Percentiles rank a stretch among this genome's conserved stretches.
phyloP scores from a whole-genome alignment of 1,284 basidiomycete species.

The Testicularia cyperi region DNA sequence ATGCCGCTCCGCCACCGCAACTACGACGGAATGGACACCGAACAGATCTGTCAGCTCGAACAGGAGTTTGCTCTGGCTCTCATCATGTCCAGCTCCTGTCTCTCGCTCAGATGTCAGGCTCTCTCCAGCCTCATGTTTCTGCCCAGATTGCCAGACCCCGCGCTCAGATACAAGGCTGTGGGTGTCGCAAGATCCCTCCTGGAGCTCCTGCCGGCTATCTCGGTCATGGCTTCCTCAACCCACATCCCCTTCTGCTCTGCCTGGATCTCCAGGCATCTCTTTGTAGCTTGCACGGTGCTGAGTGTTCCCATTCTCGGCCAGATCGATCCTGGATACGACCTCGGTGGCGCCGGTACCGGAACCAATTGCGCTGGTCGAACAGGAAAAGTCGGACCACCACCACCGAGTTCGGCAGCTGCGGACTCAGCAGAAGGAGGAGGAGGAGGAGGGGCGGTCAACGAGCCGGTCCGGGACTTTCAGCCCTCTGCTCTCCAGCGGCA shows the following conservation, averaged over 20 bases:
- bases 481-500: conserved; percentile 5
- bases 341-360: no score
- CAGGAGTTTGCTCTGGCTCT: conserved; percentile 22
- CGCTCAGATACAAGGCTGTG: conserved; percentile 9
- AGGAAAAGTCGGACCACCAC: no score
- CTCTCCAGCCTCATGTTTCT: conserved; percentile 26
- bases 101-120: conserved; percentile 6
- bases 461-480: conserved; percentile 6
- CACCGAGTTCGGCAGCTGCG: no score
- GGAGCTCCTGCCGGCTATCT: conserved; percentile 19
- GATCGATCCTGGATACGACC: no score
- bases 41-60: conserved; percentile 5
- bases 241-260: conserved; percentile 16
- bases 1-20: conserved; percentile 5
- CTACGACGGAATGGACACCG: conserved; percentile 1
- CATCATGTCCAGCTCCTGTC: conserved; percentile 12
- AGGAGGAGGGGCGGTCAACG: not conserved
- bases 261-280: conserved; percentile 22
- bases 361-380: no score
- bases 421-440: no score
- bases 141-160: conserved; percentile 10
- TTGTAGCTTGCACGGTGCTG: conserved; percentile 20
- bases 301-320: conserved; percentile 14
- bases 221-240: conserved; percentile 14
- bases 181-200: conserved; percentile 19